Evolutionary conservation across 2,329 filamentous ascomycete genomes (phyloP), one percentile per base, ranked within the genome.

Genomic region (Neocatenulostroma microsporum): DNA sequence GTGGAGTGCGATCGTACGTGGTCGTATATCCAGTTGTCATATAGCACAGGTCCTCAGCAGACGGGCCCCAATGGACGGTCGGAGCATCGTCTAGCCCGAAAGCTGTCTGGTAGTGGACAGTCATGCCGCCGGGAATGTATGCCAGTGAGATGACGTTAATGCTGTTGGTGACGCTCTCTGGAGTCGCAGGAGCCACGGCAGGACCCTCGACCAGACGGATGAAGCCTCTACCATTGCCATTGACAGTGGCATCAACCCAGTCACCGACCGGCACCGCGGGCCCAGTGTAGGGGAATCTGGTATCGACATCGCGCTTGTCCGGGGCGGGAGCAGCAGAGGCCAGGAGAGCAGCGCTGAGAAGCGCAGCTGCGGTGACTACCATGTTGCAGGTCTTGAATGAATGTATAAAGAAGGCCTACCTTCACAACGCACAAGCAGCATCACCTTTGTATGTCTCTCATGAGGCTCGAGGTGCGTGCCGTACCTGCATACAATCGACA

Each of bases 31-130:
- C 68, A 18, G 47, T 57, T 1, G 62, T 60, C 11, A 46, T 54
- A 14, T 61, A 47, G 39, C 49, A 44, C 46, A 72, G 45, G 4
- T 55, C 37, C 9, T 46, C 25, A 2, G 58, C 3, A 14, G 12
- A 13, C 3, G 33, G 39, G 9, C 69, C 69, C 65, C 67, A 72
- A 13, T 56, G 53, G 5, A 73, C 56, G 1, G 58, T 51, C 0
- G 69, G 68, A 3, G 53, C 43, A 14, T 47, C 50, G 13, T 62
- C 65, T 11, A 73, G 51, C 6, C 69, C 68, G 44, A 72, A 72
- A 0, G 69, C 67, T 0, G 69, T 72, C 53, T 72, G 69, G 49
- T 63, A 73, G 53, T 72, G 69, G 37, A 72, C 62, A 47, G 69
- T 69, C 48, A 72, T 65, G 23, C 69, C 69, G 33, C 58, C 50